Base-by-base conservation (phyloP, 2,329 filamentous ascomycete species). In the Fusarium hostae region DNA sequence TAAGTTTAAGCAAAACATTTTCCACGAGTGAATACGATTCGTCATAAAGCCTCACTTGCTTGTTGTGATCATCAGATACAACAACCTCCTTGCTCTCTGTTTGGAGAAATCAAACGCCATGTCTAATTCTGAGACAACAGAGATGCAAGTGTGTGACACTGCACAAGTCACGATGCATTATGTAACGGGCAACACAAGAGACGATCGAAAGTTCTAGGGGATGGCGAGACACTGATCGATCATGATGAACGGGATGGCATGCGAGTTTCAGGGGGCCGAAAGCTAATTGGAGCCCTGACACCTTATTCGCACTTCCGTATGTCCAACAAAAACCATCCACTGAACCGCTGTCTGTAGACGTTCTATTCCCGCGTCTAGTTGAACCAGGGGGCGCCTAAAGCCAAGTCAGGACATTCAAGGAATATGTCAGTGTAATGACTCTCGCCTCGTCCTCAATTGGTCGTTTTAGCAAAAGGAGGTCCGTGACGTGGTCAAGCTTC, bases 401-500 rank as follows among this genome's bases (percentile, higher is more conserved):
- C 44, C 32, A 63, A 37, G 4, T 45, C 37, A 64, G 16, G 22
- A 28, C 30, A 44, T 48, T 37, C 50, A 34, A 52, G 26, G 26
- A 40, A 35, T n/a, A 48, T 66, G 28, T 43, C 34, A 48, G n/a
- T 45, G 34, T 24, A 64, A 76, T 76, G 74, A 75, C 70, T 75
- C 74, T 75, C 50, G 15, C 44, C 44, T 40, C 24, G 35, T 8
- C n/a, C 20, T 59, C 59, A 22, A 76, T 76, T 76, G 74, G 74
- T 3, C 55, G 47, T 66, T 61, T 20, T 51, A 47, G 39, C 30
- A 32, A 72, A 70, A 72, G 62, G 65, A 72, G 70, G 70, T 51
- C 70, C 62, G 70, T 76, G 74, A 76, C 74, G 74, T 76, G 74
- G 73, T 69, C 51, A 48, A 60, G 55, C 54, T 54, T 68, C 60